Evolutionary conservation across 2,329 filamentous ascomycete species (phyloP), one percentile per base, ranked within the genome.

Genomic region (Neonectria coccinea): DNA sequence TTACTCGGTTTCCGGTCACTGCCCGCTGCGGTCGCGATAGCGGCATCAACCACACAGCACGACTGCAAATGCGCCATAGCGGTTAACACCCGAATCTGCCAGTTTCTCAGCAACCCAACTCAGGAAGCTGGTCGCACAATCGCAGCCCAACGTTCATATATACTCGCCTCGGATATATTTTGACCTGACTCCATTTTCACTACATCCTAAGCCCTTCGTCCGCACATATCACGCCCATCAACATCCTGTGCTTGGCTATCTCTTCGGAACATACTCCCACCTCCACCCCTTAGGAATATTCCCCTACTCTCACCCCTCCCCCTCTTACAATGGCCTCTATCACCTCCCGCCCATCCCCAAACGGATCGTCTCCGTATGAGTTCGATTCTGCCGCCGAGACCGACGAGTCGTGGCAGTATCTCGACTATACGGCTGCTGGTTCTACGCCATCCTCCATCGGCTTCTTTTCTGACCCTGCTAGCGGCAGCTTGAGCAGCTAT

Each of bases 401-500:
- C 5, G 82, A 84, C 44, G 82, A 84, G 59, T 79, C 81, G 57
- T 84, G 83, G 82, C 79, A 83, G 55, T 79, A 80, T 48, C 73
- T 83, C 63, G 78, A 81, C 62, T 77, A 78, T 60, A 72, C 77
- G 33, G 74, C 74, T 52, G 69, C 74, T 60, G 75, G 72, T 29
- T 79, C 79, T 16, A 77, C 72, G 4, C 70, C 80, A 0, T 79
- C 76, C 0, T 82, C 82, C 0, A 76, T 81, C 10, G 81, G 79
- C 18, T 83, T 86, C 64, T 75, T 84, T 18, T 80, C 82, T 27
- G 86, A 85, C 66, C 85, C 86, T 5, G 81, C 81, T 11, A 85
- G 81, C 68, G 80, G 81, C 14, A 87, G 85, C 64, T 74, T 87
- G 68, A 81, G 80, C 41, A 85, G 85, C 22, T 88, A 82, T 75